A percentile compares a stretch with the other conserved stretches of the same genome.
Conservation (phyloP, 1,284 basidiomycete species). For the Boletus semigastroideus region DNA sequence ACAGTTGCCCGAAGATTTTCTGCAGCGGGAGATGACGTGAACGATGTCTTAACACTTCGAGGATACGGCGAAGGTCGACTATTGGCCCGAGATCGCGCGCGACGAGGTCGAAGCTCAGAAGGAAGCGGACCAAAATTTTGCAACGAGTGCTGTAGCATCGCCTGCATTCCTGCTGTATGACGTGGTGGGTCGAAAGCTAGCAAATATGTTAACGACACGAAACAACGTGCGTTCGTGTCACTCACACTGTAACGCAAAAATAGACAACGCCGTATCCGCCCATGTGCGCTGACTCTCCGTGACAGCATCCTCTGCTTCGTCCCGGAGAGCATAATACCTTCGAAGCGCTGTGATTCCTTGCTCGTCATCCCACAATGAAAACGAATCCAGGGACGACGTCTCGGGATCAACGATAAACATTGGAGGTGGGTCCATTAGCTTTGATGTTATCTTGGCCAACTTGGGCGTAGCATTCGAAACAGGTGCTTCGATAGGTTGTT, state of each 20-base stretch:
- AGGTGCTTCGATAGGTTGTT: slow-evolving; percentile 3
- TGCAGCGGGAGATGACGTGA: slow-evolving; percentile 40
- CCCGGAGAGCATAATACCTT: slow-evolving; percentile 65
- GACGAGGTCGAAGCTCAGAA: slow-evolving; percentile 59
- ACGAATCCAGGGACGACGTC: slow-evolving; percentile 46
- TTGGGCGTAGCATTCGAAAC: slow-evolving; percentile 18
- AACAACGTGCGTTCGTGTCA: slow-evolving; percentile 2
- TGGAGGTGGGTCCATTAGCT: slow-evolving; percentile 34
- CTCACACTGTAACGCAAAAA: slow-evolving; percentile 72
- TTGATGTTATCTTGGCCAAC: slow-evolving; percentile 29
- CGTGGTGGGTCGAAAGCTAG: slow-evolving; percentile 71
- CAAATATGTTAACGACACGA: slow-evolving; percentile 7
- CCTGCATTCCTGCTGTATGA: slow-evolving; percentile 65
- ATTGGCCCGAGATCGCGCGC: slow-evolving; percentile 61
- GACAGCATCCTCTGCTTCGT: slow-evolving; percentile 68
- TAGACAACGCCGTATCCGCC: slow-evolving; percentile 71
- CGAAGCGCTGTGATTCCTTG: slow-evolving; percentile 57
- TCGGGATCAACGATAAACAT: slow-evolving; percentile 61
- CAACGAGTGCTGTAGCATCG: slow-evolving; percentile 69
- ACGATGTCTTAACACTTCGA: slow-evolving; percentile 43
- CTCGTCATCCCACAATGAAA: slow-evolving; percentile 60
- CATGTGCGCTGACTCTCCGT: slow-evolving; percentile 64
- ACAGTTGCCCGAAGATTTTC: slow-evolving; percentile 37
- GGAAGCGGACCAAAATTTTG: slow-evolving; percentile 69
- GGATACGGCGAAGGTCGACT: slow-evolving; percentile 76